These are phyloP conservation scores for Dothistroma septosporum DNA, from an alignment of 2,329 filamentous ascomycete genomes.

Conservation along the genomic window DNA sequence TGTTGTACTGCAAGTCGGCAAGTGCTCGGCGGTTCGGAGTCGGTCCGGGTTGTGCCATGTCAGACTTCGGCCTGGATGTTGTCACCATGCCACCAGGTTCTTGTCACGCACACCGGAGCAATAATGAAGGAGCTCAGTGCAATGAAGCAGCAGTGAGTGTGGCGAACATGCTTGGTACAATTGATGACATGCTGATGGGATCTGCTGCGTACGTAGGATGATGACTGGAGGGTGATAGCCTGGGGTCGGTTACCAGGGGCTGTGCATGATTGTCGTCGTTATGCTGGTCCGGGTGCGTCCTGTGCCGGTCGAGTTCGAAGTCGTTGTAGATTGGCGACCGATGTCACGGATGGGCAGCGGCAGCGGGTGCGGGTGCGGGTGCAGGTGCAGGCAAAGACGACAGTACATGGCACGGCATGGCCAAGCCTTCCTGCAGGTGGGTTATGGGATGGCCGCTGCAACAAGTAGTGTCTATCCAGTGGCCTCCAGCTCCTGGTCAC, in stretches of 20 bases:
- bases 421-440: background rate
- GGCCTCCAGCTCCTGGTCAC: too few relatives aligned
- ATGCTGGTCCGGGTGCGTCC: background rate
- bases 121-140: background rate
- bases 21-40: conserved; percentile 35
- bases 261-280: background rate
- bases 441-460: too few relatives aligned
- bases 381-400: too few relatives aligned
- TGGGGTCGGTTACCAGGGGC: background rate
- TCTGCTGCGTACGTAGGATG: background rate
- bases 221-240: background rate
- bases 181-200: background rate
- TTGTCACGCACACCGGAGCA: background rate
- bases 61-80: background rate
- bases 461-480: too few relatives aligned
- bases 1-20: conserved; percentile 41
- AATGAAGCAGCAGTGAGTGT: background rate
- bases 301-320: background rate
- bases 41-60: background rate
- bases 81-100: background rate
- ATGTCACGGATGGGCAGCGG: background rate
- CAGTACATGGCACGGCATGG: background rate
- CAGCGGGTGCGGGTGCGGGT: too few relatives aligned
- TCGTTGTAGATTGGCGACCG: too few relatives aligned
- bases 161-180: background rate